Conservation (phyloP, 768 basidiomycete species). For the Lactifluus hygrophoroides region DNA sequence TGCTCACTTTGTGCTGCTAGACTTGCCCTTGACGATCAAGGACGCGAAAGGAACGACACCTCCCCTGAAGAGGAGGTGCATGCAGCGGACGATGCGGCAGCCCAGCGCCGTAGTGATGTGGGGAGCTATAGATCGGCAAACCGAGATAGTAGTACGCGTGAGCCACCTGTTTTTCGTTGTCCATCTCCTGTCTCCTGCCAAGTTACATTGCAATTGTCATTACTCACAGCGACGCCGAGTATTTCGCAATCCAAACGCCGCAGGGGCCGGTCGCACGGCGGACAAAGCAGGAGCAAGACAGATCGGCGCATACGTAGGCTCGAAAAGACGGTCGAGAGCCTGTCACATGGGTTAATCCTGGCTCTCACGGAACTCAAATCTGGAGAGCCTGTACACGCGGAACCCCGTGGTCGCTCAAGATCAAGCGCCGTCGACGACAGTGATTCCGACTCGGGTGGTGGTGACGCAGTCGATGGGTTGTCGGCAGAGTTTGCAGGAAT, state of each 20-base stretch:
- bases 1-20: neutral
- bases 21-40: neutral
- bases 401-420: neutral
- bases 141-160: neutral
- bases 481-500: neutral
- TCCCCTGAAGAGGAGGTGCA: neutral
- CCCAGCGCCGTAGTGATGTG: neutral
- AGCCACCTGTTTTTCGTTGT: neutral
- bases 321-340: slow-evolving; percentile 2
- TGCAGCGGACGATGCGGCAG: neutral
- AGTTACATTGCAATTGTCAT: neutral
- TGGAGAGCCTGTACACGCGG: neutral
- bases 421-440: neutral
- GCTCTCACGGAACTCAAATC: neutral
- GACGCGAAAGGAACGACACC: neutral
- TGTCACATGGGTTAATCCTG: slow-evolving; percentile 1
- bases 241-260: neutral
- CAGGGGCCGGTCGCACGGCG: neutral
- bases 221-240: neutral
- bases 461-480: neutral
- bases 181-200: neutral
- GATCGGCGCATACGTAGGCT: neutral
- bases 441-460: neutral
- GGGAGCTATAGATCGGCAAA: neutral
- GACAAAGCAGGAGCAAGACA: neutral